These are phyloP conservation scores for Cyclotella atomus DNA, from an alignment of 108 stramenopile species.

Conservation along the genomic window DNA sequence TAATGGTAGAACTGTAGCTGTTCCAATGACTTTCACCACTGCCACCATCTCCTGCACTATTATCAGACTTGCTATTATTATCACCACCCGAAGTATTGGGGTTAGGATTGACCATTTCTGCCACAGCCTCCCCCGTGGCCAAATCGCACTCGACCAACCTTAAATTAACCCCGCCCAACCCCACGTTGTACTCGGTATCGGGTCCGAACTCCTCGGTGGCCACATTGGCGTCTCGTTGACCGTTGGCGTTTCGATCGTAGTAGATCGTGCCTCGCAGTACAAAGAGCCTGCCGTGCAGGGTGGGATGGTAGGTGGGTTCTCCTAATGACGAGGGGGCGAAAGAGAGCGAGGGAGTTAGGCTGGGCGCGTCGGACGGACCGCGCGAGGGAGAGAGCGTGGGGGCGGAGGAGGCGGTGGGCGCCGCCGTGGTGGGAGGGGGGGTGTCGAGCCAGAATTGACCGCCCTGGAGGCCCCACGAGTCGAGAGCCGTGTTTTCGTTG, in stretches of 20 bases:
- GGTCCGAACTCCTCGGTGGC: neutral
- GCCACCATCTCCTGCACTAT: neutral
- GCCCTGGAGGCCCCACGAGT: neutral
- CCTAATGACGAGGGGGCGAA: neutral
- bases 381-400: neutral
- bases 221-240: conserved; percentile 2
- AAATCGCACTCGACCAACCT: conserved; percentile 22
- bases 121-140: neutral
- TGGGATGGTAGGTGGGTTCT: conserved; percentile 14
- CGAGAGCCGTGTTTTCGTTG: neutral
- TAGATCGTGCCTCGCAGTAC: conserved; percentile 17
- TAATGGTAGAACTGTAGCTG: conserved; percentile 2
- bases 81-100: neutral
- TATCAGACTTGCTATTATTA: neutral
- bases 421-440: neutral
- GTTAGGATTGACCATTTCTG: neutral
- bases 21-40: neutral
- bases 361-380: neutral
- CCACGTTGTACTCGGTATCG: conserved; percentile 23
- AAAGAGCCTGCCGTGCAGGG: conserved; percentile 15
- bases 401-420: neutral
- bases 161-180: conserved; percentile 27
- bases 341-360: neutral
- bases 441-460: neutral
- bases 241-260: conserved; percentile 38